These are phyloP conservation scores for Aspergillus bertholletiae DNA, from an alignment of 495 filamentous ascomycete genomes.

Conservation along the genomic window DNA sequence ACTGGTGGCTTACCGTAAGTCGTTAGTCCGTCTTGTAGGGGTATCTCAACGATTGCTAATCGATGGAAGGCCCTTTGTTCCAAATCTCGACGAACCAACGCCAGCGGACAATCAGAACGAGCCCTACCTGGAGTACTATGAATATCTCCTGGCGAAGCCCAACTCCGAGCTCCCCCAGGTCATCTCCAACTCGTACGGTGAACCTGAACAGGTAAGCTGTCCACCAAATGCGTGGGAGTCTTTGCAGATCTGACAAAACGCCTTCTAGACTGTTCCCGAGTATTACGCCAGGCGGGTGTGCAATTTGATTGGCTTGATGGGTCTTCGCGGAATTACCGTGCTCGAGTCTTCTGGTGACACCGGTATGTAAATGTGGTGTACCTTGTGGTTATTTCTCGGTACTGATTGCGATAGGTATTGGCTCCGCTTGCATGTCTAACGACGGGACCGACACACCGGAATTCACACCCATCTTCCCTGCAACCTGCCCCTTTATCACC, in stretches of 20 bases:
- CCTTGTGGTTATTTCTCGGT: conserved; percentile 8
- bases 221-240: too few species aligned
- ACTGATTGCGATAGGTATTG: conserved; percentile 38
- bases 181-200: conserved; percentile 69
- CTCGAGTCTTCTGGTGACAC: conserved; percentile 63
- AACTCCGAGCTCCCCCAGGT: conserved; percentile 58
- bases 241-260: background rate
- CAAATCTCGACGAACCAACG: conserved; percentile 54
- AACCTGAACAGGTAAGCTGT: conserved; percentile 52
- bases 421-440: conserved; percentile 55
- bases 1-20: conserved; percentile 54
- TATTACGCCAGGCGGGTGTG: conserved; percentile 64
- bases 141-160: conserved; percentile 53
- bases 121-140: conserved; percentile 64
- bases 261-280: conserved; percentile 55
- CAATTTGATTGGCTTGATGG: conserved; percentile 63
- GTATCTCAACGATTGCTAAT: too few species aligned
- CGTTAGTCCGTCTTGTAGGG: too few species aligned
- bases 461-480: conserved; percentile 63
- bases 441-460: conserved; percentile 56
- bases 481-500: conserved; percentile 63
- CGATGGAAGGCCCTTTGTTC: conserved; percentile 41
- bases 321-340: conserved; percentile 63
- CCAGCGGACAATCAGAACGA: conserved; percentile 47
- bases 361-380: conserved; percentile 42